phyloP scores from a whole-genome alignment of 331 rosid species.

The Ulmus americana region DNA sequence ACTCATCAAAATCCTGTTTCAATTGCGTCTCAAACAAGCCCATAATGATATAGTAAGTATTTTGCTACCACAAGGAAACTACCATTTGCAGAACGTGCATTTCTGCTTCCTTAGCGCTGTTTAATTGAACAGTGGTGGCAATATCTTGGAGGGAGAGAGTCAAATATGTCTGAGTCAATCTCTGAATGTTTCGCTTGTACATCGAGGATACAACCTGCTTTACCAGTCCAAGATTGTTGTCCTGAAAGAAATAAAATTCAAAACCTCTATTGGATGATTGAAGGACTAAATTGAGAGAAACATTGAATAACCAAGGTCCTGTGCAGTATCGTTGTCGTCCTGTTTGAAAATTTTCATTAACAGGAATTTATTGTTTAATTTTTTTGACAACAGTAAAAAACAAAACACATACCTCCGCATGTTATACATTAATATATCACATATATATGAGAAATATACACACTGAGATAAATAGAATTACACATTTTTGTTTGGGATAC shows the following conservation, averaged over 20 bases:
- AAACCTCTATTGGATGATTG: constrained; percentile 14
- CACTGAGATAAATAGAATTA: too few relatives aligned
- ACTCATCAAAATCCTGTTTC: too few relatives aligned
- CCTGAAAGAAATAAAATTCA: constrained; percentile 35
- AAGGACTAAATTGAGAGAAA: constrained; percentile 5
- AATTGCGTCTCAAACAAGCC: too few relatives aligned
- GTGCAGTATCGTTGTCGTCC: too few relatives aligned
- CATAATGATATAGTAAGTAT: neutral
- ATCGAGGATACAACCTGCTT: constrained; percentile 66
- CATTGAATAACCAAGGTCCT: neutral
- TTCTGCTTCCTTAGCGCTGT: constrained; percentile 71
- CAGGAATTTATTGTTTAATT: too few relatives aligned
- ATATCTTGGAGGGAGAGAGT: constrained; percentile 90
- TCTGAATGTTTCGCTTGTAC: constrained; percentile 82
- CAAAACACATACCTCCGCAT: too few relatives aligned
- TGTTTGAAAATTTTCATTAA: too few relatives aligned
- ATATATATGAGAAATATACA: too few relatives aligned
- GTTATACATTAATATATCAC: too few relatives aligned
- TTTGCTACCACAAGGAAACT: constrained; percentile 8
- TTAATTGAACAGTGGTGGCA: constrained; percentile 62
- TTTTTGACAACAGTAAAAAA: too few relatives aligned
- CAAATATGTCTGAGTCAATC: constrained; percentile 79
- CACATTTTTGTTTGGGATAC: too few relatives aligned
- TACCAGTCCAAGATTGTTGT: constrained; percentile 74
- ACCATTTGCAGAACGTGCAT: constrained; percentile 94